These are phyloP conservation scores for Fusarium sp. DNA, from an alignment of 2,329 filamentous ascomycete species.

Conservation along the genomic window DNA sequence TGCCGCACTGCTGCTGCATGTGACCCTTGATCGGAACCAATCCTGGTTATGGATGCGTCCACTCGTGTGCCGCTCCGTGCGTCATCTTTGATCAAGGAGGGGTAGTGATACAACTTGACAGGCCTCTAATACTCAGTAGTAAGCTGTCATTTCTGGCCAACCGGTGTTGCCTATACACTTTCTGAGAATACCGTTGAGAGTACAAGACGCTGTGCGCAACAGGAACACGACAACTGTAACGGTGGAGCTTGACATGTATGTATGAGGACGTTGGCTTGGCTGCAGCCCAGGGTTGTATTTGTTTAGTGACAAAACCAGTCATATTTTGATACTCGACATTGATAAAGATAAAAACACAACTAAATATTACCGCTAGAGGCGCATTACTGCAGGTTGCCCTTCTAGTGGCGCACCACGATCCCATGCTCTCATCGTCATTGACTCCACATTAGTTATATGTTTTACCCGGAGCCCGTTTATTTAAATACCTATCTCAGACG, in stretches of 20 bases:
- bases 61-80: conserved; percentile 13
- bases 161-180: neutral
- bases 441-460: neutral
- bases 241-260: neutral
- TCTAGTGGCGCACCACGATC: conserved; percentile 26
- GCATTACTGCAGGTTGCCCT: conserved; percentile 12
- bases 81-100: conserved; percentile 21
- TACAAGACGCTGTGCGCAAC: neutral
- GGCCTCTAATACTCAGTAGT: neutral
- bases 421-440: conserved; percentile 29
- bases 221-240: neutral
- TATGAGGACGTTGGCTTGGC: neutral
- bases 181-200: neutral
- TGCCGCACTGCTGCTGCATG: conserved; percentile 12
- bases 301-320: conserved; percentile 23
- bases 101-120: conserved; percentile 5
- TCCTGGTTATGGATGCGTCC: neutral
- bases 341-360: neutral
- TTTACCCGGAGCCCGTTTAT: conserved; percentile 3
- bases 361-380: conserved; percentile 7
- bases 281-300: conserved; percentile 11
- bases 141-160: neutral
- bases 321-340: neutral
- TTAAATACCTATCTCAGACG: neutral
- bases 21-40: conserved; percentile 23